Conservation (phyloP, 2,329 filamentous ascomycete genomes). For the Curvularia spicifera region DNA sequence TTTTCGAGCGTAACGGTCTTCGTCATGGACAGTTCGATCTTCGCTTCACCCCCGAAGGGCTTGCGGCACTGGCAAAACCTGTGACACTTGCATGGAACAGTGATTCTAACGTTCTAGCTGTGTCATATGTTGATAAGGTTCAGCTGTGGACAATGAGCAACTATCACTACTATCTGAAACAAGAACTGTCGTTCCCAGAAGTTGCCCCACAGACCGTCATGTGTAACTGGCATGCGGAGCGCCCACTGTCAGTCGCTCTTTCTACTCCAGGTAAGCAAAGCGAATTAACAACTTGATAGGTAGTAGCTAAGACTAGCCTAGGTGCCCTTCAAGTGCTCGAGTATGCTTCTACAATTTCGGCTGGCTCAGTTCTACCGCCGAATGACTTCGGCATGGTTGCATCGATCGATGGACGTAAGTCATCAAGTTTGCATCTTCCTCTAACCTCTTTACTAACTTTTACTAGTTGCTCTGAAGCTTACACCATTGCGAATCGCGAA, state of each 20-base stretch:
- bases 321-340: constrained; percentile 66
- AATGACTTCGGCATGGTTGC: constrained; percentile 79
- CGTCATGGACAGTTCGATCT: constrained; percentile 95
- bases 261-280: constrained; percentile 45
- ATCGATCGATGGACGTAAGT: constrained; percentile 79
- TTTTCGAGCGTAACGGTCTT: constrained; percentile 97
- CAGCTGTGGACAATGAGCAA: constrained; percentile 98
- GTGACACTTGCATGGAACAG: constrained; percentile 84
- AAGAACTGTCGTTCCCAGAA: constrained; percentile 66
- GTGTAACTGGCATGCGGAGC: constrained; percentile 81
- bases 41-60: constrained; percentile 66
- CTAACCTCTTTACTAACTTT: constrained; percentile 22
- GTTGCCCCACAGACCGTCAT: constrained; percentile 19
- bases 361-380: constrained; percentile 72
- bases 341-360: constrained; percentile 68
- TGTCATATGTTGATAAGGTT: constrained; percentile 74
- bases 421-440: background rate
- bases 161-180: constrained; percentile 98
- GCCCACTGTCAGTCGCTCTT: constrained; percentile 70
- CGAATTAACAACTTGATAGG: background rate
- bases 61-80: constrained; percentile 60
- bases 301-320: constrained; percentile 18
- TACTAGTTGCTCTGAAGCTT: constrained; percentile 69
- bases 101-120: constrained; percentile 88
- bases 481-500: constrained; percentile 86